Conservation (phyloP, 306 rosid species). For the Fagus sylvatica region DNA sequence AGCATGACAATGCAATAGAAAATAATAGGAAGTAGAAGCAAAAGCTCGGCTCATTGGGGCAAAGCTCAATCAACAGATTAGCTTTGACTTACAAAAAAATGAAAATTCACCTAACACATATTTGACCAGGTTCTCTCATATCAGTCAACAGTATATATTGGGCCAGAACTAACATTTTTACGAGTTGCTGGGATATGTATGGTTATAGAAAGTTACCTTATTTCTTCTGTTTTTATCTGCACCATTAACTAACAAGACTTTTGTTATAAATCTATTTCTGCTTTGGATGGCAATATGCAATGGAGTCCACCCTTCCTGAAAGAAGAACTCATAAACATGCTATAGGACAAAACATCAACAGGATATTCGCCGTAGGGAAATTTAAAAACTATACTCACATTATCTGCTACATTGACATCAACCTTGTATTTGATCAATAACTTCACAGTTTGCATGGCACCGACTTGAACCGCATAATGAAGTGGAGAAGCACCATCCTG, state of each 20-base stretch:
- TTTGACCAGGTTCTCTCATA: background rate
- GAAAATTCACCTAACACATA: too few species aligned
- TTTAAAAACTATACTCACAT: slow-evolving; percentile 42
- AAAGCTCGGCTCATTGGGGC: too few species aligned
- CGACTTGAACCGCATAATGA: slow-evolving; percentile 94
- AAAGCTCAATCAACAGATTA: too few species aligned
- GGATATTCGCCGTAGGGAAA: slow-evolving; percentile 4
- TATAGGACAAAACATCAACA: background rate
- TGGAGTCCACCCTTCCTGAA: slow-evolving; percentile 95
- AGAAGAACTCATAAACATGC: slow-evolving; percentile 9
- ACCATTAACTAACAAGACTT: slow-evolving; percentile 77
- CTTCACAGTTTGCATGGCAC: slow-evolving; percentile 83
- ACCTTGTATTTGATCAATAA: slow-evolving; percentile 75
- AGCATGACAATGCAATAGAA: background rate
- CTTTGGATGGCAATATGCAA: slow-evolving; percentile 87
- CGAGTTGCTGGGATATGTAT: background rate
- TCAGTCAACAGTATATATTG: background rate
- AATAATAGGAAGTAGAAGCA: background rate
- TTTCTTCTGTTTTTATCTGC: slow-evolving; percentile 74
- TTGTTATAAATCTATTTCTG: slow-evolving; percentile 79
- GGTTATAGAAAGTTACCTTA: slow-evolving; percentile 55
- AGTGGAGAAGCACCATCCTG: slow-evolving; percentile 98
- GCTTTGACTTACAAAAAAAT: too few species aligned
- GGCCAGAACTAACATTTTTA: background rate
- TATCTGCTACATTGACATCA: slow-evolving; percentile 76